phyloP scores from a whole-genome alignment of 192 early-diverging fungal species.

The Podila clonocystis region DNA sequence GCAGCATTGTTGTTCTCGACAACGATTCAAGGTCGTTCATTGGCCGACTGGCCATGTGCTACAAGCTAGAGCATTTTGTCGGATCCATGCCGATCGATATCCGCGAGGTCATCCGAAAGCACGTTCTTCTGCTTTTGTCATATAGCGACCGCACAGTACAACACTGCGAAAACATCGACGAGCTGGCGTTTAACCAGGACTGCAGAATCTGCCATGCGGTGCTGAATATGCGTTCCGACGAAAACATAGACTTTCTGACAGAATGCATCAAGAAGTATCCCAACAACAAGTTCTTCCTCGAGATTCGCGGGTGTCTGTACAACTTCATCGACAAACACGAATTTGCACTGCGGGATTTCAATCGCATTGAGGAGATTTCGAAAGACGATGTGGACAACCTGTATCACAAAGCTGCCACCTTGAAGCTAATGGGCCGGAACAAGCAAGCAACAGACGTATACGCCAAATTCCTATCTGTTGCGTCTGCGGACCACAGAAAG shows the following conservation, averaged over 20 bases:
- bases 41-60: constrained; percentile 32
- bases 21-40: constrained; percentile 39
- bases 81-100: constrained; percentile 32
- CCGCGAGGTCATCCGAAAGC: constrained; percentile 27
- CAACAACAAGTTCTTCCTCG: constrained; percentile 40
- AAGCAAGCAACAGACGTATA: constrained; percentile 38
- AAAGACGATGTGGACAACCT: constrained; percentile 35
- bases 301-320: constrained; percentile 37
- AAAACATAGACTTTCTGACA: constrained; percentile 38
- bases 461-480: constrained; percentile 34
- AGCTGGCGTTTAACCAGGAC: constrained; percentile 41
- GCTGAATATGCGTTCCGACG: constrained; percentile 34
- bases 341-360: constrained; percentile 40
- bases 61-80: constrained; percentile 43
- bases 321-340: constrained; percentile 34
- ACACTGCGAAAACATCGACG: constrained; percentile 28
- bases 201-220: constrained; percentile 38
- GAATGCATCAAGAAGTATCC: constrained; percentile 47
- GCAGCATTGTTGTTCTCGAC: constrained; percentile 37
- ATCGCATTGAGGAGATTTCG: constrained; percentile 36
- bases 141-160: constrained; percentile 20
- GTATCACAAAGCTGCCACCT: constrained; percentile 33
- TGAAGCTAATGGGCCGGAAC: constrained; percentile 39
- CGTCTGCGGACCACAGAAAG: constrained; percentile 37
- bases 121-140: constrained; percentile 38